These are phyloP conservation scores for Microsporum canis DNA, from an alignment of 2,329 filamentous ascomycete species.

Conservation along the genomic window DNA sequence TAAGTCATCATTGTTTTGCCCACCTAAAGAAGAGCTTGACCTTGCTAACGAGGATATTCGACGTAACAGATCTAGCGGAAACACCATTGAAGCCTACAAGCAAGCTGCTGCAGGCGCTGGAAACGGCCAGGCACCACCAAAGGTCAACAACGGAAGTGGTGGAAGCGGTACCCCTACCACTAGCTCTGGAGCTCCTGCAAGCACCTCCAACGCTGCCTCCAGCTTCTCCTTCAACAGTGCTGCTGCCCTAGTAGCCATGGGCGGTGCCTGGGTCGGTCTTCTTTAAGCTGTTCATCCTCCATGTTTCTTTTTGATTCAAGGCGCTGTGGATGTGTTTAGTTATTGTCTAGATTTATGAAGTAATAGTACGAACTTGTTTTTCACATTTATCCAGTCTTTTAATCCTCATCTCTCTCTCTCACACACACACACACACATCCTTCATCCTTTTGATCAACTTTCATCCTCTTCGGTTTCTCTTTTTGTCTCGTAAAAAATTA, in stretches of 20 bases:
- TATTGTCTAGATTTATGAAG: not conserved
- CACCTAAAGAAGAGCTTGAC: not conserved
- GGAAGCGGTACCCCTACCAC: constrained; percentile 1
- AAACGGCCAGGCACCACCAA: not conserved
- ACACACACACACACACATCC: too few species aligned
- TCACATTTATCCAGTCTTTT: not conserved
- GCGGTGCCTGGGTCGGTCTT: constrained; percentile 1
- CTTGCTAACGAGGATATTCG: not conserved
- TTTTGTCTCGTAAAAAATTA: not conserved
- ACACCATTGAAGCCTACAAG: constrained; percentile 1
- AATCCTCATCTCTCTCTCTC: not conserved
- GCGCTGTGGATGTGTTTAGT: not conserved
- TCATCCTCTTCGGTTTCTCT: not conserved
- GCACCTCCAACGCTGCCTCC: not conserved
- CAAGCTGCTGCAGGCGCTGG: not conserved
- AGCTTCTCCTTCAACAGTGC: not conserved
- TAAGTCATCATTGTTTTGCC: constrained; percentile 9
- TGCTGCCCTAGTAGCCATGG: not conserved
- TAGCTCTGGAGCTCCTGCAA: not conserved
- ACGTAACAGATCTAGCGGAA: constrained; percentile 1
- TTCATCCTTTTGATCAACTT: not conserved
- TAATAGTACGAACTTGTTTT: not conserved
- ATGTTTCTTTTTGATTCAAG: not conserved
- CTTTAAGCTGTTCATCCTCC: not conserved
- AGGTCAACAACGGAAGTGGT: not conserved